These are phyloP conservation scores for Nitzschia putrida DNA, from an alignment of 108 stramenopile species.

Conservation along the genomic window DNA sequence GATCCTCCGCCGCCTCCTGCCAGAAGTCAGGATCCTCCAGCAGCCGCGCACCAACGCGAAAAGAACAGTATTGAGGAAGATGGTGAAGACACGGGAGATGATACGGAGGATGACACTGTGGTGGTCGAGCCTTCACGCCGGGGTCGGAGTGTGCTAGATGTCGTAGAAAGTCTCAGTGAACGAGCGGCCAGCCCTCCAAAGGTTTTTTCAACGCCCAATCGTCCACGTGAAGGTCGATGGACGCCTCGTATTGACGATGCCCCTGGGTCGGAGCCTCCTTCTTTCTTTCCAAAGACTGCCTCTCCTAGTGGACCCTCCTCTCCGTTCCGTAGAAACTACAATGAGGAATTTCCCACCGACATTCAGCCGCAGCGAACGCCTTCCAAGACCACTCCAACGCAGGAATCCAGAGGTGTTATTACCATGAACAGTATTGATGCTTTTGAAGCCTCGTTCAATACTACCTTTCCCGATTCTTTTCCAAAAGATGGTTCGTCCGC, in stretches of 20 bases:
- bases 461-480: conserved; percentile 66
- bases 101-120: conserved; percentile 15
- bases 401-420: conserved; percentile 8
- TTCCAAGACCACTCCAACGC: background rate
- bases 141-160: conserved; percentile 16
- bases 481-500: conserved; percentile 9
- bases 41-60: background rate
- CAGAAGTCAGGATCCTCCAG: background rate
- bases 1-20: conserved; percentile 4
- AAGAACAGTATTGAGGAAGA: background rate
- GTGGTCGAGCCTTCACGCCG: background rate
- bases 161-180: conserved; percentile 22
- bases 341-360: conserved; percentile 50
- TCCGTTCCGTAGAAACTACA: conserved; percentile 21
- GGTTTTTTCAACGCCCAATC: conserved; percentile 15
- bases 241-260: conserved; percentile 13
- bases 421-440: conserved; percentile 71
- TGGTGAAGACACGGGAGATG: background rate
- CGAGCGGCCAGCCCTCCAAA: background rate
- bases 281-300: conserved; percentile 30
- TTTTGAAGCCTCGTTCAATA: conserved; percentile 79
- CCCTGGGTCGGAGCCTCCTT: background rate
- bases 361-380: conserved; percentile 6
- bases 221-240: conserved; percentile 16
- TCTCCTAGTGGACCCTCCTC: conserved; percentile 21